phyloP scores from a whole-genome alignment of 306 rosid species.

The Cercis canadensis region DNA sequence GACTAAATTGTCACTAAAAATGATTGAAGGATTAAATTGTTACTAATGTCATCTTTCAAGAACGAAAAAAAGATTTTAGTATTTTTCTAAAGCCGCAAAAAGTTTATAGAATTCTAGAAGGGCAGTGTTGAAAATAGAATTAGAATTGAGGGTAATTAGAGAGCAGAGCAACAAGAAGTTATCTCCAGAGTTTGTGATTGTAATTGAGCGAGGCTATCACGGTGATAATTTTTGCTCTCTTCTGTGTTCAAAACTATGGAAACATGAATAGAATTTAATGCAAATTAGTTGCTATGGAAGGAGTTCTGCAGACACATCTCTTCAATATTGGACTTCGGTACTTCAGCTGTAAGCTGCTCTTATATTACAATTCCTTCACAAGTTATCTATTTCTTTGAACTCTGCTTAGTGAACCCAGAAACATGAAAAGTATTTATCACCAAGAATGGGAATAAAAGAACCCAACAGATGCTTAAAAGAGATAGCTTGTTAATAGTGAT shows the following conservation, averaged over 20 bases:
- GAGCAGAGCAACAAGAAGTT: conserved; percentile 15
- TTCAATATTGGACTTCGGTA: conserved; percentile 47
- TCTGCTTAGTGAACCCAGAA: background rate
- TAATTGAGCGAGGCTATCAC: conserved; percentile 22
- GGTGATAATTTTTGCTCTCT: conserved; percentile 13
- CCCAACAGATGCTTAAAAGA: too few relatives aligned
- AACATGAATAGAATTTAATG: conserved; percentile 31
- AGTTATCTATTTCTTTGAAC: background rate
- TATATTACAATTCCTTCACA: background rate
- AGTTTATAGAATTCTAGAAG: background rate
- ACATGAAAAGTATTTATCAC: too few relatives aligned
- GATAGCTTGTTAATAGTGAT: too few relatives aligned
- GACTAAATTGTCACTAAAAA: too few relatives aligned
- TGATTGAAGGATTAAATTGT: too few relatives aligned
- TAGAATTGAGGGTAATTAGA: conserved; percentile 35
- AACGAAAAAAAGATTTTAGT: too few relatives aligned
- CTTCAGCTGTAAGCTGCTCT: conserved; percentile 52
- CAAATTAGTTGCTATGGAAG: conserved; percentile 36
- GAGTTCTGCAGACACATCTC: conserved; percentile 49
- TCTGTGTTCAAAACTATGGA: background rate
- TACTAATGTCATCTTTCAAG: too few relatives aligned
- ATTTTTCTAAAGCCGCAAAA: too few relatives aligned
- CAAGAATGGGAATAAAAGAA: too few relatives aligned
- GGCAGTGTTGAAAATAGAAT: conserved; percentile 50
- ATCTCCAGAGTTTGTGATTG: conserved; percentile 39